Evolutionary conservation across 2,329 filamentous ascomycete genomes (phyloP), one percentile per base, ranked within the genome.

Genomic region (Stagonosporopsis chrysanthemi): DNA sequence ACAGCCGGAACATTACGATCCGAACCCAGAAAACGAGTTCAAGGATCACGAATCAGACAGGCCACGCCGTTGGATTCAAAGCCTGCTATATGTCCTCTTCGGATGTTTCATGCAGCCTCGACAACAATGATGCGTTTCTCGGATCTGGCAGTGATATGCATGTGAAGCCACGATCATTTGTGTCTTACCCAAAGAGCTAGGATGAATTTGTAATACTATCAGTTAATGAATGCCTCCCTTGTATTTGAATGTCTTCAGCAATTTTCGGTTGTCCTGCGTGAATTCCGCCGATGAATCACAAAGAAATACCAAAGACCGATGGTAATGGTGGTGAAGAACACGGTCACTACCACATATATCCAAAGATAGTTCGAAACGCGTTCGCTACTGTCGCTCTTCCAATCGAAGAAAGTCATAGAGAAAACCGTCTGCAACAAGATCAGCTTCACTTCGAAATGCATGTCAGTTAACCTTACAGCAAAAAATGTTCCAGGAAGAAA

Each of bases 401-500:
- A 67, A 24, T 65, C 52, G 24, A 67, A 67, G 33, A 67, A 67
- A 0, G 62, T 62, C 64, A 67, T 67, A 1, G 64, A 67, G 31
- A 67, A 67, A 0, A 67, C 47, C 3, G 56, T 64, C 61, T 63
- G 19, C 23, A 6, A 14, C 8, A 15, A 19, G 6, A 17, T 41
- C 12, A 40, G 47, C 26, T 41, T 2, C 6, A 9, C n/a, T 12
- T 41, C 4, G 14, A 12, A 4, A 23, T 12, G 6, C 39, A 24
- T n/a, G 14, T 26, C 11, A 26, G 4, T 4, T 24, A 6, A 9
- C 54, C 58, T 59, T 48, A 62, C 58, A 19, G 63, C 64, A 23
- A 69, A 69, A 47, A 69, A 69, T 2, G 66, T 69, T 1, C 66
- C 64, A 1, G 66, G 64, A 0, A 69, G 52, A 36, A 69, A 67